Evolutionary conservation across 495 filamentous ascomycete species (phyloP), one percentile per base, ranked within the genome.

Genomic region (Aspergillus coremiiformis): DNA sequence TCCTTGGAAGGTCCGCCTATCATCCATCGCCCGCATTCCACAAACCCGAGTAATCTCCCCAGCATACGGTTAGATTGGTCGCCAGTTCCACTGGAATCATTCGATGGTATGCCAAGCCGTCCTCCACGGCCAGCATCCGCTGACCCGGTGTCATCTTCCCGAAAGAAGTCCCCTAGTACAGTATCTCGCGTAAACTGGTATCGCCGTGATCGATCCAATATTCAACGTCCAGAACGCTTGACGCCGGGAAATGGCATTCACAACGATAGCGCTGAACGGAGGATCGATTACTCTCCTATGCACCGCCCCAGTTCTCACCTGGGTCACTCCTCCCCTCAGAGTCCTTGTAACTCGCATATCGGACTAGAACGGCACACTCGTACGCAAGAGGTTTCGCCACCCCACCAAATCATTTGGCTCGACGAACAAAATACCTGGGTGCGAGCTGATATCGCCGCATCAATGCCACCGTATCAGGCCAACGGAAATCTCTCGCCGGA

Each of bases 1-100:
- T 70, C 66, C 9, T 58, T 72, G 10, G 69, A 69, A 56, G 69
- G 69, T 10, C 67, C 69, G 39, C 64, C 65, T 11, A 57, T 72
- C 21, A 22, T 46, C 9, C 60, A 69, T 32, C 37, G n/a, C 20
- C 58, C 2, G 47, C 42, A 41, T 23, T 29, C 37, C 52, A 6
- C 41, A 42, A 32, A 12, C 27, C 56, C 20, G 24, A 43, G 27
- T 37, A 20, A 14, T 19, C 45, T 23, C 39, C 59, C 21, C 44
- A 54, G 20, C 11, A 37, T 54, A 20, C 37, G 43, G 8, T 23
- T 44, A 21, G 44, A 53, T 47, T 29, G 10, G 12, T 32, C 44
- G n/a, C 26, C 19, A 5, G 7, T 45, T 5, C 23, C 52, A 49
- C 14, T 33, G 8, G 47, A 46, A 33, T 42, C 54, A n/a, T 20